These are phyloP conservation scores for Stachybotrys chartarum DNA, from an alignment of 2,329 filamentous ascomycete species.

Conservation along the genomic window DNA sequence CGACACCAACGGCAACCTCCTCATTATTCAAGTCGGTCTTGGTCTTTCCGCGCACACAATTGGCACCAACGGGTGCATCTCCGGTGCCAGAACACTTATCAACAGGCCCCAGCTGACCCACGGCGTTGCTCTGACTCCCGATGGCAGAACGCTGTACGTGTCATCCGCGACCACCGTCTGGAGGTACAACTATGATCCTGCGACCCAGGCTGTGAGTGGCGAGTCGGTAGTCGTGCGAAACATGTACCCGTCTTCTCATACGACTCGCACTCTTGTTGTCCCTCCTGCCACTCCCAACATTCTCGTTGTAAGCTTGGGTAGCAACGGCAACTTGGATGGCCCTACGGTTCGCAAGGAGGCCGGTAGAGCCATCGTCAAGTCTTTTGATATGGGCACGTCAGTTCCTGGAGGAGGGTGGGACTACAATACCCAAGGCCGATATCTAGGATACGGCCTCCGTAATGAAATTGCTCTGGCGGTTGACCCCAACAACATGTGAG, in stretches of 20 bases:
- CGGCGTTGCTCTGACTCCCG: conserved; percentile 29
- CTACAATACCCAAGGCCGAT: conserved; percentile 30
- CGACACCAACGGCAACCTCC: conserved; percentile 28
- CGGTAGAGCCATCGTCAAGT: conserved; percentile 31
- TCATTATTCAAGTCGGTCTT: conserved; percentile 26
- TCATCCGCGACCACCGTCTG: conserved; percentile 36
- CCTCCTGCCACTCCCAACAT: conserved; percentile 27
- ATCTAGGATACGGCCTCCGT: conserved; percentile 39
- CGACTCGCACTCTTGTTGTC: conserved; percentile 28
- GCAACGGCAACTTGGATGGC: conserved; percentile 30
- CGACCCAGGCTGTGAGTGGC: conserved; percentile 34
- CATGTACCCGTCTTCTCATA: conserved; percentile 32
- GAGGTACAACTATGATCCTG: conserved; percentile 50
- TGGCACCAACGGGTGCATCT: conserved; percentile 30
- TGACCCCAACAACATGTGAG: conserved; percentile 27
- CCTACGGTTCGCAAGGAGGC: conserved; percentile 18
- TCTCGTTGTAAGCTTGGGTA: conserved; percentile 30
- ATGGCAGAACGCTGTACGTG: conserved; percentile 30
- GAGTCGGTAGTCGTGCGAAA: conserved; percentile 30
- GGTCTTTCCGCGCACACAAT: conserved; percentile 33
- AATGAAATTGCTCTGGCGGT: conserved; percentile 57
- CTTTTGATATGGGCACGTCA: conserved; percentile 28
- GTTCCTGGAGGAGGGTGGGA: conserved; percentile 26
- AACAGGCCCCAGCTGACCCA: conserved; percentile 29
- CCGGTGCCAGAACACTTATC: conserved; percentile 27